A percentile compares a stretch with the other conserved stretches of the same genome.
Conservation (phyloP, 148 eudicot genomes). For the Camellia sinensis region DNA sequence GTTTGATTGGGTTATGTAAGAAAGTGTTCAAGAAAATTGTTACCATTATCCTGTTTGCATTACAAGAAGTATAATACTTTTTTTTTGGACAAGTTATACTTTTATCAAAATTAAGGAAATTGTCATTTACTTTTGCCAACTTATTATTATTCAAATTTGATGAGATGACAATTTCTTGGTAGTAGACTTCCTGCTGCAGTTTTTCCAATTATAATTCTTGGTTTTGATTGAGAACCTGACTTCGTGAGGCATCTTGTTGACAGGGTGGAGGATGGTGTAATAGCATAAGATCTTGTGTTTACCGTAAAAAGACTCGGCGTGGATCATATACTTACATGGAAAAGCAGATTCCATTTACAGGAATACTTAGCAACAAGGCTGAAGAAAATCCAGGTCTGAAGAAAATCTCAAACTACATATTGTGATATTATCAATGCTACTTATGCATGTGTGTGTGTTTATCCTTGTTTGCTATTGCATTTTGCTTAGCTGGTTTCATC, state of each 20-base stretch:
- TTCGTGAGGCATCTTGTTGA: constrained; percentile 17
- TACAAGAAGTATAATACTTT: too few relatives aligned
- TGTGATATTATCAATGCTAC: too few relatives aligned
- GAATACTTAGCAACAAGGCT: constrained; percentile 82
- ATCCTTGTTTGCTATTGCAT: not conserved
- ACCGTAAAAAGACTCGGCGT: constrained; percentile 78
- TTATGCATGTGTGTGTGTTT: not conserved
- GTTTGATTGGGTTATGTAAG: not conserved
- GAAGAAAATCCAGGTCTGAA: constrained; percentile 78
- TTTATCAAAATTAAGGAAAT: not conserved
- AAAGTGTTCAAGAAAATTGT: not conserved
- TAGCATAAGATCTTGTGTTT: constrained; percentile 65
- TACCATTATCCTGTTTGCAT: too few relatives aligned
- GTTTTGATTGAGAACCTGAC: not conserved
- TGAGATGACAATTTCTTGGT: not conserved
- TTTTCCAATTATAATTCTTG: not conserved
- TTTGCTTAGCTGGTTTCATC: not conserved
- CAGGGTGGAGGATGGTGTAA: constrained; percentile 99
- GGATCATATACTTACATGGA: constrained; percentile 83
- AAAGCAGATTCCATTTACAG: constrained; percentile 74
- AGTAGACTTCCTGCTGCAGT: not conserved
- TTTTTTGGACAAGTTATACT: not conserved
- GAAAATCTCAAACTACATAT: constrained; percentile 12
- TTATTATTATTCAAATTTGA: not conserved
- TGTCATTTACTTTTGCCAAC: not conserved